phyloP scores from a whole-genome alignment of 129 eudicot species.

The Pulicaria dysenterica region DNA sequence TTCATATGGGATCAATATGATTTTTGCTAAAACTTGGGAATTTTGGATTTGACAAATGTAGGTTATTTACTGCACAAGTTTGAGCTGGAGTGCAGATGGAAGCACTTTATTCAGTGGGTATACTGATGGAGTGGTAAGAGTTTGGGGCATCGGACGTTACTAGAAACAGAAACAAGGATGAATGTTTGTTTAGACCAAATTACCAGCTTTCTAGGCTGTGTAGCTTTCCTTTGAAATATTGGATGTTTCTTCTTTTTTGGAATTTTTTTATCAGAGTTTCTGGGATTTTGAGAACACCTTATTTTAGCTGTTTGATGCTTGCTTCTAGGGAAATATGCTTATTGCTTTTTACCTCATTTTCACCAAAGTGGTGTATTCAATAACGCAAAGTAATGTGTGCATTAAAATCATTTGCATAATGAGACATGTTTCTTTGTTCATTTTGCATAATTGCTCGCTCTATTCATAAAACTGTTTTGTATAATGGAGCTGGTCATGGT shows the following conservation, averaged over 20 bases:
- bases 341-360: neutral
- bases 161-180: slow-evolving; percentile 9
- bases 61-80: slow-evolving; percentile 68
- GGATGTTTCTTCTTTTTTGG: slow-evolving; percentile 19
- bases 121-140: slow-evolving; percentile 67
- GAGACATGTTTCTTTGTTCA: too few relatives aligned
- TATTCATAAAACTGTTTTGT: too few relatives aligned
- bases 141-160: slow-evolving; percentile 65
- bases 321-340: neutral
- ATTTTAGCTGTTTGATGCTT: slow-evolving; percentile 5
- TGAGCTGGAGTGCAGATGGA: slow-evolving; percentile 78
- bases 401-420: too few relatives aligned
- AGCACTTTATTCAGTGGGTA: slow-evolving; percentile 71
- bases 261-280: neutral
- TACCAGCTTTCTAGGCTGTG: slow-evolving; percentile 17
- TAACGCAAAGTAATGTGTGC: too few relatives aligned
- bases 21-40: too few relatives aligned
- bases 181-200: neutral
- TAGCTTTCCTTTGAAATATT: slow-evolving; percentile 19
- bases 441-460: too few relatives aligned
- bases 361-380: too few relatives aligned
- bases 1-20: too few relatives aligned
- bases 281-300: slow-evolving; percentile 4
- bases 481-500: too few relatives aligned
- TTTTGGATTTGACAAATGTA: neutral